A percentile compares a stretch with the other conserved stretches of the same genome.
These are phyloP conservation scores for Lasiosphaeriaceae sp. DNA, from an alignment of 495 filamentous ascomycete species.

Conservation along the genomic window DNA sequence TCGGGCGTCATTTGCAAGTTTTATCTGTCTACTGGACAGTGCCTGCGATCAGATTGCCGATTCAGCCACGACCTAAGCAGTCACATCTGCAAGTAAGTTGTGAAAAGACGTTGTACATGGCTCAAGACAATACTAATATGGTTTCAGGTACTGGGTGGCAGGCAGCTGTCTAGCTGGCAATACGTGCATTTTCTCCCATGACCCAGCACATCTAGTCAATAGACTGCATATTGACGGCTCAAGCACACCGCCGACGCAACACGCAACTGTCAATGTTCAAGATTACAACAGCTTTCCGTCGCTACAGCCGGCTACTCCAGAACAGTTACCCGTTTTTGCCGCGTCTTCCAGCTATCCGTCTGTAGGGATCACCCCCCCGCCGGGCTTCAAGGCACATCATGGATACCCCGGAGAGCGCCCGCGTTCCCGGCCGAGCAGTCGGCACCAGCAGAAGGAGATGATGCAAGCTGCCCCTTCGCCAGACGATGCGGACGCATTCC, in stretches of 20 bases:
- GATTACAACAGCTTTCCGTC: conserved; percentile 90
- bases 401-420: conserved; percentile 58
- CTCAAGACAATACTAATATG: conserved; percentile 22
- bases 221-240: conserved; percentile 61
- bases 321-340: conserved; percentile 55
- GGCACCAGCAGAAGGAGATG: conserved; percentile 69
- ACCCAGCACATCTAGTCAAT: conserved; percentile 76
- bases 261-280: conserved; percentile 71
- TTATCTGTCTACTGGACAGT: conserved; percentile 87
- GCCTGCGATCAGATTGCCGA: conserved; percentile 89
- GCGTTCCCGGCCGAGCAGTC: conserved; percentile 81
- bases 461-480: conserved; percentile 69
- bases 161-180: conserved; percentile 94
- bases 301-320: conserved; percentile 58
- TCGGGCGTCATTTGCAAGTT: conserved; percentile 93
- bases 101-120: not conserved
- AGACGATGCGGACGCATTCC: conserved; percentile 95
- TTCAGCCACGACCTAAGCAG: conserved; percentile 96
- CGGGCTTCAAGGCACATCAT: conserved; percentile 54
- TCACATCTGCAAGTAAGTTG: conserved; percentile 94
- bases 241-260: conserved; percentile 55
- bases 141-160: conserved; percentile 83
- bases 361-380: conserved; percentile 54
- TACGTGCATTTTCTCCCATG: conserved; percentile 96
- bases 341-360: conserved; percentile 49